Evolutionary conservation across 148 eudicot species (phyloP), one percentile per base, ranked within the genome.

Genomic region (Amaranthus palmeri): DNA sequence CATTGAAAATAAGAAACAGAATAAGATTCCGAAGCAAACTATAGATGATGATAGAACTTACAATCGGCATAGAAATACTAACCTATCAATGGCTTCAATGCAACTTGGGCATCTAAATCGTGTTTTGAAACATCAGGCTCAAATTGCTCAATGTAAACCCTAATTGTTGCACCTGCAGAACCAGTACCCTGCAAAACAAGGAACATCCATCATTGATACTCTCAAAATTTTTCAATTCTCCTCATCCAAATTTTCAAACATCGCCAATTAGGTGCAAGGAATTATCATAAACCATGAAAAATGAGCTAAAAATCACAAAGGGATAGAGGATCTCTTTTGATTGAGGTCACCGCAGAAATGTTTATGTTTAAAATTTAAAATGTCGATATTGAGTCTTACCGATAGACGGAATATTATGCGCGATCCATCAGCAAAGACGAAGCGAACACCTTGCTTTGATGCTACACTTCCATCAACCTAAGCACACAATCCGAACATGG

Each of bases 391-490:
- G 0, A n/a, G 53, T 8, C 9, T 46, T 80, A 93, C 98, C 56
- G 97, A 93, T 79, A 93, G 60, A 46, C 98, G 92, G 61, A 82
- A 93, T 73, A 93, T 91, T 71, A 91, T 92, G 72, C 99, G 86
- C 57, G 99, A 95, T 57, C 99, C 99, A 84, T 95, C 99, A 43
- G 90, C 84, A 72, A 95, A 95, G 53, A 91, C 90, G 76, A 95
- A 92, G 14, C 97, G 97, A 68, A 95, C 85, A 12, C 99, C 99
- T 83, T 95, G 99, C 74, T 95, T 95, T 55, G 95, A 80, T 48
- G 80, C 97, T 63, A 91, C 97, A 81, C 93, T 89, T 69, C 92
- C 96, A 77, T 95, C 98, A 45, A 95, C 96, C 97, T 95, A 83
- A 52, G 42, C 63, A 48, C 54, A 50, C 70, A 18, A 45, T 6